Evolutionary conservation across 345 rosid species (phyloP).

Genomic region (Euclidium syriacum): DNA sequence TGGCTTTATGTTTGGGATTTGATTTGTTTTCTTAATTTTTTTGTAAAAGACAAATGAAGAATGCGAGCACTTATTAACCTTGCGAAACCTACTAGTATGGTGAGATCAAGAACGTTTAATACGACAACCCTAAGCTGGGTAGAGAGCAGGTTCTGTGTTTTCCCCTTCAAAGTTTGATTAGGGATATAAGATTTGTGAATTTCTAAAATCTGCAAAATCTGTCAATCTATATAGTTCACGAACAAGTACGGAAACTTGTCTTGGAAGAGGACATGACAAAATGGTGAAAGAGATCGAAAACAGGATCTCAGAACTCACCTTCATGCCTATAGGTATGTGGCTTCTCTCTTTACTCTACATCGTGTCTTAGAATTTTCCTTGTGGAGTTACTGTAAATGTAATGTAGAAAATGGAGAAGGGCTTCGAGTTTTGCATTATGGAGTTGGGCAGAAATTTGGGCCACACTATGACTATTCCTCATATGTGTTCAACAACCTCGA

Average conservation of each 20-base stretch:
- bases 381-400: not conserved
- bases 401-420: constrained; percentile 84
- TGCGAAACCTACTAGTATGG: constrained; percentile 77
- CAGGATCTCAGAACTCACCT: constrained; percentile 78
- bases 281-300: constrained; percentile 61
- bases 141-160: constrained; percentile 59
- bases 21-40: not conserved
- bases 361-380: not conserved
- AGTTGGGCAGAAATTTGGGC: constrained; percentile 87
- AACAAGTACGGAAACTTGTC: constrained; percentile 80
- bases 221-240: constrained; percentile 40
- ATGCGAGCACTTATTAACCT: constrained; percentile 70
- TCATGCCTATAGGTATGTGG: constrained; percentile 71
- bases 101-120: constrained; percentile 68
- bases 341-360: not conserved
- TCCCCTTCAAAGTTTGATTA: not conserved
- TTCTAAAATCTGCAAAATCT: not conserved
- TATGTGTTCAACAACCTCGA: constrained; percentile 66
- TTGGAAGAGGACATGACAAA: constrained; percentile 69
- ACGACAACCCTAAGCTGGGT: constrained; percentile 56
- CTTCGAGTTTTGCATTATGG: constrained; percentile 88
- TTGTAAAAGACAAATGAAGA: constrained; percentile 54
- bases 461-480: constrained; percentile 80
- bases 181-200: not conserved
- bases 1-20: not conserved